Percentiles rank a stretch among this genome's conserved stretches.
Conservation (phyloP, 164 flowering plant species). For the Pachysandra terminalis region DNA sequence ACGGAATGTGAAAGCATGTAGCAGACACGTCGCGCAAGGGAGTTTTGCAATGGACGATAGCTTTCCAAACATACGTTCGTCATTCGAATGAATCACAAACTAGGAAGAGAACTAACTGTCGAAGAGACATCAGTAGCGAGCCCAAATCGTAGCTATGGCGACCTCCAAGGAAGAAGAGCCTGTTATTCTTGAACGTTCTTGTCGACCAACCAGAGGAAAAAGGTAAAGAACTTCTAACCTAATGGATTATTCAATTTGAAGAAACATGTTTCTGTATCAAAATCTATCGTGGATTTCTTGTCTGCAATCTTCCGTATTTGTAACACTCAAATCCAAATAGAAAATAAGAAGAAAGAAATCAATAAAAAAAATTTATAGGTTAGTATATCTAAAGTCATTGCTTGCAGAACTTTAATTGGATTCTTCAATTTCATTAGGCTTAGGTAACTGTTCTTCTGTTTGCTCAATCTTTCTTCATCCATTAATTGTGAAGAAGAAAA, state of each 20-base stretch:
- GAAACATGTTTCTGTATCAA: background rate
- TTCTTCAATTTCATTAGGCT: background rate
- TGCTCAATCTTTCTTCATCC: background rate
- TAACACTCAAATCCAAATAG: background rate
- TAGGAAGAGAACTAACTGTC: too few relatives aligned
- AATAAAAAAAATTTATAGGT: slow-evolving; percentile 1
- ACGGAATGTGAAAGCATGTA: too few relatives aligned
- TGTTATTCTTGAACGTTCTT: slow-evolving; percentile 41
- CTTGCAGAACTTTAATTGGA: background rate
- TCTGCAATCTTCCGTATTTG: background rate
- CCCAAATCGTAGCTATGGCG: slow-evolving; percentile 25
- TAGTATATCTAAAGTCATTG: background rate
- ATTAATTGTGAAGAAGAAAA: background rate
- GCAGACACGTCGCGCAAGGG: too few relatives aligned
- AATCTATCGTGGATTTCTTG: background rate
- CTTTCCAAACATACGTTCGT: too few relatives aligned
- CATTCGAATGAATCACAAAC: too few relatives aligned
- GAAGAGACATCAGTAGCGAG: background rate
- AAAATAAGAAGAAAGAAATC: too few relatives aligned
- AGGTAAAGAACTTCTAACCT: slow-evolving; percentile 22
- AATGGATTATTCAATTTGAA: too few relatives aligned
- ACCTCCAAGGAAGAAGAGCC: slow-evolving; percentile 30
- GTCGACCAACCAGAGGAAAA: slow-evolving; percentile 57
- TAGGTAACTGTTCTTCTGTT: background rate
- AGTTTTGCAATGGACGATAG: too few relatives aligned